Conservation (phyloP, 177 flowering plant genomes). For the Tripterygium wilfordii region DNA sequence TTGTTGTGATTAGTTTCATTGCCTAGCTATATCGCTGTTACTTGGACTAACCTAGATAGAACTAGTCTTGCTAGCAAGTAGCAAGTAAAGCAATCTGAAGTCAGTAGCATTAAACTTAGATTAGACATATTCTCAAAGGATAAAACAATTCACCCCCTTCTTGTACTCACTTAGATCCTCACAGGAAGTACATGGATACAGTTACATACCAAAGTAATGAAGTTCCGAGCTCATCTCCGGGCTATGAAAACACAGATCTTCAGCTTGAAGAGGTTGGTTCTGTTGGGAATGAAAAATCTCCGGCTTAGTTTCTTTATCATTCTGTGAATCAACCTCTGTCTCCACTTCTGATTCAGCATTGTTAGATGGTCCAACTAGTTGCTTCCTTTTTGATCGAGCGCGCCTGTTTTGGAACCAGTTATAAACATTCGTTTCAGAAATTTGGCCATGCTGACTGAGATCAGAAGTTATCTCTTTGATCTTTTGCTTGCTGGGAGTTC, state of each 20-base stretch:
- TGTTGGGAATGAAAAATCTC: conserved; percentile 38
- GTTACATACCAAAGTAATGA: conserved; percentile 38
- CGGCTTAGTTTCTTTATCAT: conserved; percentile 60
- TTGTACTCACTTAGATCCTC: no score
- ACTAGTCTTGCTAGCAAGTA: no score
- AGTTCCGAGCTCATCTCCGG: conserved; percentile 52
- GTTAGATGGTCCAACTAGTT: conserved; percentile 17
- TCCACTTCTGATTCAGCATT: conserved; percentile 63
- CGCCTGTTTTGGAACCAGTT: conserved; percentile 98
- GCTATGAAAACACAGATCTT: conserved; percentile 61
- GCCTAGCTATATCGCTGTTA: no score
- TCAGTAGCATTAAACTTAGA: no score
- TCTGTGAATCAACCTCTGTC: conserved; percentile 65
- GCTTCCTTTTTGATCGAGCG: conserved; percentile 78
- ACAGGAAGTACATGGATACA: no score
- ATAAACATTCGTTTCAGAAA: conserved; percentile 88
- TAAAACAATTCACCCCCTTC: no score
- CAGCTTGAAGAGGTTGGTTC: conserved; percentile 25
- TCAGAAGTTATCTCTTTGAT: conserved; percentile 52
- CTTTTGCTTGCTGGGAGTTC: conserved; percentile 83
- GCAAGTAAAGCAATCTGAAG: no score
- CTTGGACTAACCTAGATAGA: no score
- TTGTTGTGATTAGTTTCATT: no score
- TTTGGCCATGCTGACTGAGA: conserved; percentile 79
- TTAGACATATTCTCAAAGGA: no score